phyloP scores from a whole-genome alignment of 768 basidiomycete genomes.

The Pleurotus tuber-regium region DNA sequence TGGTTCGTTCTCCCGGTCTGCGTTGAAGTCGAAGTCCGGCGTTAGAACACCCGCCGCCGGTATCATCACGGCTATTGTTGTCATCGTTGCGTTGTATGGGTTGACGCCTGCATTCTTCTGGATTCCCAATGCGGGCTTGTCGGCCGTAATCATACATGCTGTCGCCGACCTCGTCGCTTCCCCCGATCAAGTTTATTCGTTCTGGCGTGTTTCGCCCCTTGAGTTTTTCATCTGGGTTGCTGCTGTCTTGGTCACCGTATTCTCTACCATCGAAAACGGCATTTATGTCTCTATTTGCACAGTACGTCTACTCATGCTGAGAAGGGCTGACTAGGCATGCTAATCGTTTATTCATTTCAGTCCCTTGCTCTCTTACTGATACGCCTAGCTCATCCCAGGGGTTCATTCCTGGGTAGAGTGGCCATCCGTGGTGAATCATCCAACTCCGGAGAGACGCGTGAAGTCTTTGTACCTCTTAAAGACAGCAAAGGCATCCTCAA shows the following conservation, averaged over 20 bases:
- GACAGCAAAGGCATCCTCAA: conserved; percentile 57
- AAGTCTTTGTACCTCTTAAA: conserved; percentile 81
- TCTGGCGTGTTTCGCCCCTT: conserved; percentile 92
- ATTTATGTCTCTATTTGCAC: conserved; percentile 85
- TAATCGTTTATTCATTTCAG: background rate
- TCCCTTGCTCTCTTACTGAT: conserved; percentile 80
- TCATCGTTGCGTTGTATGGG: conserved; percentile 92
- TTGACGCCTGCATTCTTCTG: conserved; percentile 91
- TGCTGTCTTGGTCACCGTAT: conserved; percentile 86
- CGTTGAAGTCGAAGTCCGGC: conserved; percentile 93
- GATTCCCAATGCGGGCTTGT: conserved; percentile 80
- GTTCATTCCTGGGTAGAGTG: conserved; percentile 88
- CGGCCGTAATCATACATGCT: conserved; percentile 93
- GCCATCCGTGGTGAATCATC: conserved; percentile 45
- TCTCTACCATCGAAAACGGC: conserved; percentile 92
- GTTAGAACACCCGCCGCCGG: conserved; percentile 96
- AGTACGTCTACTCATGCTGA: background rate
- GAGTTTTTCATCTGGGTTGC: conserved; percentile 90
- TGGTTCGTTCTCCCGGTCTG: conserved; percentile 98
- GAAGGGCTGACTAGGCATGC: too few relatives aligned
- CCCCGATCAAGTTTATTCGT: conserved; percentile 75
- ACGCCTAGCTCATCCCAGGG: conserved; percentile 85
- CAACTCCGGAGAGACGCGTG: conserved; percentile 44
- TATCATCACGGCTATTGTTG: conserved; percentile 79
- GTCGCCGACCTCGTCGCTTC: conserved; percentile 86